Conservation (phyloP, 495 filamentous ascomycete species). For the Xylona heveae region DNA sequence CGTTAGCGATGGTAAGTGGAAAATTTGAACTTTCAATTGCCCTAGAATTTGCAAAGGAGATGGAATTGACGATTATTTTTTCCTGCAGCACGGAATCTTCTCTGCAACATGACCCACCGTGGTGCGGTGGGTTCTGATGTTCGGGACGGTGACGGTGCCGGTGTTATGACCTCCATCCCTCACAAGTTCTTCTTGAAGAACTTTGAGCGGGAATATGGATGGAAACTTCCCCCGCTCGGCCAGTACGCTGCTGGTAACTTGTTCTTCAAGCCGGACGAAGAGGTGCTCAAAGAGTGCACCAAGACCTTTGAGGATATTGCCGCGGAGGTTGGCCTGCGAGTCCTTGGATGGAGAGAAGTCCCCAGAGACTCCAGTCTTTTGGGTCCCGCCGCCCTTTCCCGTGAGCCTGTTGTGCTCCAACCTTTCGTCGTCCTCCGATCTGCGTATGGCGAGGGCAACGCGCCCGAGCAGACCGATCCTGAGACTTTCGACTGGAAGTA, state of each 20-base stretch:
- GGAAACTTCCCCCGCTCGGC: slow-evolving; percentile 67
- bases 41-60: no score
- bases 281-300: slow-evolving; percentile 71
- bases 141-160: slow-evolving; percentile 91
- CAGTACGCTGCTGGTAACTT: slow-evolving; percentile 96
- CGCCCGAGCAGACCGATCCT: slow-evolving; percentile 58
- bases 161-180: slow-evolving; percentile 98
- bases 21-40: no score
- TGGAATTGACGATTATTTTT: slow-evolving; percentile 4
- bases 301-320: slow-evolving; percentile 82
- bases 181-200: slow-evolving; percentile 99
- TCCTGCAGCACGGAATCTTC: slow-evolving; percentile 55
- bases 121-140: slow-evolving; percentile 96
- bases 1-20: slow-evolving; percentile 92
- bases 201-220: slow-evolving; percentile 73
- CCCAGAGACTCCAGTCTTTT: slow-evolving; percentile 83
- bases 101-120: slow-evolving; percentile 99
- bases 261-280: slow-evolving; percentile 93
- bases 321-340: slow-evolving; percentile 64
- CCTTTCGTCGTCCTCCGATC: slow-evolving; percentile 82
- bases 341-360: slow-evolving; percentile 92
- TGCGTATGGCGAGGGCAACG: slow-evolving; percentile 69
- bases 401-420: slow-evolving; percentile 88
- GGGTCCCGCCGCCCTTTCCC: slow-evolving; percentile 78
- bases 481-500: slow-evolving; percentile 62